Percentiles rank a stretch among this genome's conserved stretches.
phyloP scores from a whole-genome alignment of 2,329 filamentous ascomycete species.

The Bipolaris bicolor region DNA sequence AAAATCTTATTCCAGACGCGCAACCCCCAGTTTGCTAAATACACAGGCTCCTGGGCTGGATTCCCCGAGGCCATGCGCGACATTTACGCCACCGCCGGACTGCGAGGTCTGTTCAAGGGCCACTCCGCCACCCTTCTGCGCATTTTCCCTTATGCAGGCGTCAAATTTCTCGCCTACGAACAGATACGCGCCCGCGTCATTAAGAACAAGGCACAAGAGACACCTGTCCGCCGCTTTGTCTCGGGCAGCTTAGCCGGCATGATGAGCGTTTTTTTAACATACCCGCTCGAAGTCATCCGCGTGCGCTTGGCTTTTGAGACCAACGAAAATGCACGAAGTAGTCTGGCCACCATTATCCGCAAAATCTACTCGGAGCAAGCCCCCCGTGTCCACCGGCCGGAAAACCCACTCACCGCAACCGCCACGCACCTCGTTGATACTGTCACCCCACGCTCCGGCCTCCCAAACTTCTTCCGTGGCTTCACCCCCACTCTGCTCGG shows the following conservation, averaged over 20 bases:
- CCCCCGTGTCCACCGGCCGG: constrained; percentile 34
- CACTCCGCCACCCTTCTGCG: constrained; percentile 92
- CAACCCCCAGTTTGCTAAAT: constrained; percentile 92
- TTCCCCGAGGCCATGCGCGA: constrained; percentile 81
- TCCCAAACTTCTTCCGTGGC: constrained; percentile 93
- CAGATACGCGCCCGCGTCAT: constrained; percentile 87
- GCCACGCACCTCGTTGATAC: constrained; percentile 56
- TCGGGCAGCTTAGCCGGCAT: constrained; percentile 80
- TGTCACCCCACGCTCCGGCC: constrained; percentile 67
- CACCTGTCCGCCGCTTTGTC: constrained; percentile 74
- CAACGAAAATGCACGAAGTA: constrained; percentile 71
- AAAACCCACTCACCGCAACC: constrained; percentile 51
- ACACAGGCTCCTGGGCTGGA: constrained; percentile 86
- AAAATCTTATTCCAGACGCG: constrained; percentile 98
- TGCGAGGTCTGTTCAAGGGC: constrained; percentile 82
- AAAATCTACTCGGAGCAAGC: constrained; percentile 83
- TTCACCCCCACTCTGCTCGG: constrained; percentile 89
- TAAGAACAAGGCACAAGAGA: constrained; percentile 74
- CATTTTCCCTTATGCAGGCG: constrained; percentile 96
- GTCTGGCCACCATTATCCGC: constrained; percentile 75
- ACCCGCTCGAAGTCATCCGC: constrained; percentile 89
- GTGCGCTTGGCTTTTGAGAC: constrained; percentile 96
- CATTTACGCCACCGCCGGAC: constrained; percentile 78
- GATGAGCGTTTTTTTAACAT: constrained; percentile 93
- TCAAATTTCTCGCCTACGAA: constrained; percentile 98